A percentile compares a stretch with the other conserved stretches of the same genome.
phyloP scores from a whole-genome alignment of 164 flowering plant genomes.

The Umbellularia californica region DNA sequence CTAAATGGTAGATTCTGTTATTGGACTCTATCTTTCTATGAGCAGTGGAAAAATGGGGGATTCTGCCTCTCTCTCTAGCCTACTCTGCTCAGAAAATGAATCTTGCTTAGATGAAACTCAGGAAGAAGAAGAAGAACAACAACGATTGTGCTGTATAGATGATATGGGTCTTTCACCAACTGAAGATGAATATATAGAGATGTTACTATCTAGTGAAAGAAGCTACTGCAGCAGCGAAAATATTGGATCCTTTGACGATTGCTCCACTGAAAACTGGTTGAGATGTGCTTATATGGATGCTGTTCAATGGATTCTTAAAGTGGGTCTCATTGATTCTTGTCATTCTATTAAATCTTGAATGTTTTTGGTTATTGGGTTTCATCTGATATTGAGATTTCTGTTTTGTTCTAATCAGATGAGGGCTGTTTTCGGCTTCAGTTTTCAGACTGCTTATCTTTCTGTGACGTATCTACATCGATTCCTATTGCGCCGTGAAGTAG shows the following conservation, averaged over 20 bases:
- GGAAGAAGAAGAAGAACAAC: slow-evolving; percentile 11
- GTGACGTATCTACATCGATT: slow-evolving; percentile 58
- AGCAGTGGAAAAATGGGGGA: background rate
- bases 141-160: background rate
- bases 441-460: slow-evolving; percentile 57
- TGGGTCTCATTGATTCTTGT: slow-evolving; percentile 21
- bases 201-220: slow-evolving; percentile 40
- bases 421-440: slow-evolving; percentile 40
- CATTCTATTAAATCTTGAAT: background rate
- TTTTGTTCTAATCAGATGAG: slow-evolving; percentile 36
- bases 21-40: background rate
- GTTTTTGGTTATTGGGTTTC: background rate
- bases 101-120: slow-evolving; percentile 23
- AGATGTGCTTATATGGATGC: slow-evolving; percentile 54
- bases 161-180: slow-evolving; percentile 11
- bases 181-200: slow-evolving; percentile 52
- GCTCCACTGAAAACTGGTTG: slow-evolving; percentile 29
- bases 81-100: slow-evolving; percentile 49
- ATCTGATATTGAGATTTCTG: background rate
- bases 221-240: slow-evolving; percentile 8
- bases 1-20: background rate
- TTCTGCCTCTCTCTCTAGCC: slow-evolving; percentile 31
- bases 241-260: slow-evolving; percentile 1
- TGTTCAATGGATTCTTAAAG: slow-evolving; percentile 60
- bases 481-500: slow-evolving; percentile 42